phyloP scores from a whole-genome alignment of 768 basidiomycete genomes.

The Galerina sulciceps region DNA sequence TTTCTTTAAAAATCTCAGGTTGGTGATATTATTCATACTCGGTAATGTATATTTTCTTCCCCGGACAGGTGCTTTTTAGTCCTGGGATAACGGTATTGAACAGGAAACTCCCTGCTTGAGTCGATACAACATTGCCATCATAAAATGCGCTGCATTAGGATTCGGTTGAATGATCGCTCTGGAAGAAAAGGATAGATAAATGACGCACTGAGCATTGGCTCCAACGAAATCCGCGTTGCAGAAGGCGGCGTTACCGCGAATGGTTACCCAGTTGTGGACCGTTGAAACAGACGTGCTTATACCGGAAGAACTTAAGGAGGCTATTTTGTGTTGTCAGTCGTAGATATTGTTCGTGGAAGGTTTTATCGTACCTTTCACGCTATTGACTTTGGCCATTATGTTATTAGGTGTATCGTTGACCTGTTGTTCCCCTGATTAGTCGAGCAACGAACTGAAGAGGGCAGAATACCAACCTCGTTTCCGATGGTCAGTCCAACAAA shows the following conservation, averaged over 20 bases:
- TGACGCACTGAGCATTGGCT: conserved; percentile 44
- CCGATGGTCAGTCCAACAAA: conserved; percentile 3
- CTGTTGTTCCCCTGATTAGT: neutral
- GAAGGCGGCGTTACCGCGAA: conserved; percentile 35
- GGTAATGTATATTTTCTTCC: conserved; percentile 41
- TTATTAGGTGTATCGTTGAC: conserved; percentile 34
- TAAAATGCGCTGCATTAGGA: conserved; percentile 35
- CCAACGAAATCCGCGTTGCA: conserved; percentile 44
- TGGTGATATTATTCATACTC: conserved; percentile 30
- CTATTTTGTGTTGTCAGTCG: conserved; percentile 18
- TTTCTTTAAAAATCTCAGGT: neutral
- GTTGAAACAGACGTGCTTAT: conserved; percentile 42
- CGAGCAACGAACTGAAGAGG: too few relatives aligned
- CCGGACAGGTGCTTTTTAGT: conserved; percentile 38
- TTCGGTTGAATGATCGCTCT: neutral
- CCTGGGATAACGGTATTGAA: conserved; percentile 42
- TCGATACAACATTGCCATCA: conserved; percentile 35
- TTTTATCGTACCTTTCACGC: conserved; percentile 35
- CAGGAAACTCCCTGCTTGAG: conserved; percentile 40
- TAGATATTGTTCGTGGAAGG: neutral
- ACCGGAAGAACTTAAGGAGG: conserved; percentile 40
- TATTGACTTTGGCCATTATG: conserved; percentile 42
- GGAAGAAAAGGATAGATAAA: neutral
- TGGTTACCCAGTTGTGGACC: conserved; percentile 41
- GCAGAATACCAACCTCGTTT: neutral